Evolutionary conservation across 192 early-diverging fungal species (phyloP).

Genomic region (Coemansia sp.): DNA sequence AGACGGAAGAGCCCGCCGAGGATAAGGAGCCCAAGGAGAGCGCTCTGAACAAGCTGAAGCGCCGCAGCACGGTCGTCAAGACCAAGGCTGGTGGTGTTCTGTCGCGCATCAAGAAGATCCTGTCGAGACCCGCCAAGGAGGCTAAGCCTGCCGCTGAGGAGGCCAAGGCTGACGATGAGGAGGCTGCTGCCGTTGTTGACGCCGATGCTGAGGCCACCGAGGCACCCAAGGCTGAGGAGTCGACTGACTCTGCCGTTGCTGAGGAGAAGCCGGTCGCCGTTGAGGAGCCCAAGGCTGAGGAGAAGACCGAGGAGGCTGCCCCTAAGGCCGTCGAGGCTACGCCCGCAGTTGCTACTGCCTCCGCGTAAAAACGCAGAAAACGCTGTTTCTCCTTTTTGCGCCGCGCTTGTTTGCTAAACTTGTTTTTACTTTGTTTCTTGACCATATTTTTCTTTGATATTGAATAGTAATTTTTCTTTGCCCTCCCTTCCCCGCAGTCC

Average conservation of each 20-base stretch:
- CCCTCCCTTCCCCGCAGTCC: constrained; percentile 5
- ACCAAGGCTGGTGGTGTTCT: constrained; percentile 43
- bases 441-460: constrained; percentile 14
- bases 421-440: constrained; percentile 16
- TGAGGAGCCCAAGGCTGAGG: constrained; percentile 7
- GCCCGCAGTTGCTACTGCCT: constrained; percentile 38
- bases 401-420: constrained; percentile 10
- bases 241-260: constrained; percentile 35
- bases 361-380: constrained; percentile 39
- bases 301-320: constrained; percentile 21
- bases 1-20: constrained; percentile 15
- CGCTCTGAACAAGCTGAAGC: constrained; percentile 44
- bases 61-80: constrained; percentile 42
- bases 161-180: constrained; percentile 12
- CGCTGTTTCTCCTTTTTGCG: constrained; percentile 9
- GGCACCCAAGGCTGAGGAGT: constrained; percentile 27
- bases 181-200: constrained; percentile 9
- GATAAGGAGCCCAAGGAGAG: constrained; percentile 11
- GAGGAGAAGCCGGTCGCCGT: constrained; percentile 6
- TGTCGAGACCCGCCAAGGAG: constrained; percentile 39
- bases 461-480: neutral
- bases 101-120: constrained; percentile 41
- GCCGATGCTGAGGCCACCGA: constrained; percentile 13
- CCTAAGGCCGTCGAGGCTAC: constrained; percentile 23
- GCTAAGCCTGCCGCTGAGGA: constrained; percentile 20